Percentiles rank a stretch among this genome's conserved stretches.
Evolutionary conservation across 2,329 filamentous ascomycete species (phyloP).

Genomic region (Fusarium veterinarium): DNA sequence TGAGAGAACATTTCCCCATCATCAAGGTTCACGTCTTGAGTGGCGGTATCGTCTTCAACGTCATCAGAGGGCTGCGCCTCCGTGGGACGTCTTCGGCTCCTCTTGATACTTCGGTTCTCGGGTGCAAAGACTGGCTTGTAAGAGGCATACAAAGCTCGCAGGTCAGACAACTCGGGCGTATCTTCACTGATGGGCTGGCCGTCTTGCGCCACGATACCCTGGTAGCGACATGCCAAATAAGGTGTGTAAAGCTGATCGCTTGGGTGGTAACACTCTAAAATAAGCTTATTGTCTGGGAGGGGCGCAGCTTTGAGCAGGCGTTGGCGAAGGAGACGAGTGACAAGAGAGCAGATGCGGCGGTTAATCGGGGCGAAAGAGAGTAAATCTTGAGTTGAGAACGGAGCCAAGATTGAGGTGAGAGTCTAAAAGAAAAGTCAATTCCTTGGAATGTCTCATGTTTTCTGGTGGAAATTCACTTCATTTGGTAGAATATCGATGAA

Average conservation of each 20-base stretch:
- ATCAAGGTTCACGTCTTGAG: constrained; percentile 73
- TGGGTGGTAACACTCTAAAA: constrained; percentile 84
- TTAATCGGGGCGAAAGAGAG: constrained; percentile 69
- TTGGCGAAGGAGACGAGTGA: constrained; percentile 72
- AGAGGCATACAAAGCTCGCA: constrained; percentile 73
- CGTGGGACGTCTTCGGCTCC: constrained; percentile 22
- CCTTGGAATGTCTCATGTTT: not conserved
- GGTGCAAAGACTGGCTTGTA: constrained; percentile 74
- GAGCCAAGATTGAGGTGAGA: constrained; percentile 49
- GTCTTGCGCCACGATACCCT: constrained; percentile 61
- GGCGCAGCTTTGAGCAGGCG: constrained; percentile 62
- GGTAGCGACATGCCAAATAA: constrained; percentile 73
- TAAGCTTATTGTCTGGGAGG: constrained; percentile 64
- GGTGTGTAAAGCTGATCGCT: constrained; percentile 75
- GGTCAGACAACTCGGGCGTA: constrained; percentile 47
- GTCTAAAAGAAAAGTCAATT: constrained; percentile 9
- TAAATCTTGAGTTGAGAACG: constrained; percentile 62
- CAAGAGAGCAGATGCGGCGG: constrained; percentile 71
- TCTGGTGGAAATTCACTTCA: constrained; percentile 9
- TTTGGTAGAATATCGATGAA: constrained; percentile 32
- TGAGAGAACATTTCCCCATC: constrained; percentile 79
- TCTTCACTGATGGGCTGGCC: constrained; percentile 11
- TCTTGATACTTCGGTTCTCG: constrained; percentile 56
- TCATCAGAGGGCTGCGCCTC: constrained; percentile 16
- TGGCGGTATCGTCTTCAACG: constrained; percentile 58